Base-by-base conservation (phyloP, 352 stramenopile species). In the Globisporangium echinulatum region DNA sequence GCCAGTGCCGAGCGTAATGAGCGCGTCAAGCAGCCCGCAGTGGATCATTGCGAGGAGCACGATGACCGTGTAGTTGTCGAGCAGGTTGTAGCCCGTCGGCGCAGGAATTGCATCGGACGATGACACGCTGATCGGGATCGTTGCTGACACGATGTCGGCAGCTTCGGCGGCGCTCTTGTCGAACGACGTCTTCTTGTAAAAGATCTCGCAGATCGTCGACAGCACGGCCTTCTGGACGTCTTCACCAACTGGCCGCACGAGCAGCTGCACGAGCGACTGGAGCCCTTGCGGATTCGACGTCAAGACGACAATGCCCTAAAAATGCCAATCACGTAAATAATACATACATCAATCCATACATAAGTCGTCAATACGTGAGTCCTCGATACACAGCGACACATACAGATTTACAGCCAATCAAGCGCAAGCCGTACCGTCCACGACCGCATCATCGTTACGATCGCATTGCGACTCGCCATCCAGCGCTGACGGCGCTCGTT, bases 401-500 rank as follows among this genome's bases (percentile, higher is more conserved):
- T 0, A 5, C 10, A 13, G 5, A 48, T 17, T 5, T 15, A 48
- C 13, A 48, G 43, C 39, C 15, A 10, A 48, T 5, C 46, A 33
- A 42, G 40, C 36, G 10, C 39, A 49, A 14, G 48, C 19, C 54
- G 19, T 62, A 86, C 79, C 51, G 88, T 96, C 88, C 88, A 96
- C 15, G 88, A 94, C 0, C 86, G 84, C 85, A 96, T 94, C 81
- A 96, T 90, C 8, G 82, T 92, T 39, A 96, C 84, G 38, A 96
- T 88, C 13, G 88, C 86, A 43, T 94, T 95, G 3, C 87, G 83
- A 75, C 86, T 95, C 15, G 88, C 86, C 72, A 92, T 96, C 88
- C 88, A 96, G 2, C 84, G 83, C 62, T 93, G 86, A 9, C 88
- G 82, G 39, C 88, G 63, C 55, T 96, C 86, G 37, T 92, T 93